These are phyloP conservation scores for Noccaea caerulescens DNA, from an alignment of 345 rosid species.

Conservation along the genomic window DNA sequence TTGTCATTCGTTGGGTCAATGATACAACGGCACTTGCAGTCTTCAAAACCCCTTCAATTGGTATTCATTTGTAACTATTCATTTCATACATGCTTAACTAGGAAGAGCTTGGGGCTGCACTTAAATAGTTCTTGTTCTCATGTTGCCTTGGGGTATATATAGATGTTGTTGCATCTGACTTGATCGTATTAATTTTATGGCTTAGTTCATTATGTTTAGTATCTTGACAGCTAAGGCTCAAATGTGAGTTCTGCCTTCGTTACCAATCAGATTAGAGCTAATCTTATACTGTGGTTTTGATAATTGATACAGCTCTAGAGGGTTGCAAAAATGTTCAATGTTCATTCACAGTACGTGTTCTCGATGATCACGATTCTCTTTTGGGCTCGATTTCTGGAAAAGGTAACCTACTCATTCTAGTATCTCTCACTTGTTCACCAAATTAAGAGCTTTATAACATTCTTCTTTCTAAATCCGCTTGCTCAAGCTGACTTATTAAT, in stretches of 20 bases:
- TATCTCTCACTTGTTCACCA: slow-evolving; percentile 9
- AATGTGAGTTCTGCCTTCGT: slow-evolving; percentile 2
- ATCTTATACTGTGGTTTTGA: slow-evolving; percentile 22
- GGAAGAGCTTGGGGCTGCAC: neutral
- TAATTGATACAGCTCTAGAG: slow-evolving; percentile 70
- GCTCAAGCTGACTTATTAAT: neutral
- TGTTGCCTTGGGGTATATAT: slow-evolving; percentile 1
- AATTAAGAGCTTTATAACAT: neutral
- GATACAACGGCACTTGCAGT: slow-evolving; percentile 92
- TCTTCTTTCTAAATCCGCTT: neutral
- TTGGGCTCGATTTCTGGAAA: slow-evolving; percentile 57
- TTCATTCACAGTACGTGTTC: slow-evolving; percentile 70
- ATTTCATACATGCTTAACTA: neutral
- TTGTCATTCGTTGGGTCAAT: slow-evolving; percentile 87
- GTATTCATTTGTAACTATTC: slow-evolving; percentile 44
- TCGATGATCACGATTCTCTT: slow-evolving; percentile 68
- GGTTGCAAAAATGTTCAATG: slow-evolving; percentile 58
- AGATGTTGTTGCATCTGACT: slow-evolving; percentile 1
- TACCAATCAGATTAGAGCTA: neutral
- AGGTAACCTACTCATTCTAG: slow-evolving; percentile 51
- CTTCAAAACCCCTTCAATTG: slow-evolving; percentile 69
- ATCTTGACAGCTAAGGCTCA: slow-evolving; percentile 1
- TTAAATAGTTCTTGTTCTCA: neutral
- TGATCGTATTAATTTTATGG: neutral
- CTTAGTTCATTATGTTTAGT: slow-evolving; percentile 14